Conservation (phyloP, 495 filamentous ascomycete species). For the Lasiosphaeria hispida region DNA sequence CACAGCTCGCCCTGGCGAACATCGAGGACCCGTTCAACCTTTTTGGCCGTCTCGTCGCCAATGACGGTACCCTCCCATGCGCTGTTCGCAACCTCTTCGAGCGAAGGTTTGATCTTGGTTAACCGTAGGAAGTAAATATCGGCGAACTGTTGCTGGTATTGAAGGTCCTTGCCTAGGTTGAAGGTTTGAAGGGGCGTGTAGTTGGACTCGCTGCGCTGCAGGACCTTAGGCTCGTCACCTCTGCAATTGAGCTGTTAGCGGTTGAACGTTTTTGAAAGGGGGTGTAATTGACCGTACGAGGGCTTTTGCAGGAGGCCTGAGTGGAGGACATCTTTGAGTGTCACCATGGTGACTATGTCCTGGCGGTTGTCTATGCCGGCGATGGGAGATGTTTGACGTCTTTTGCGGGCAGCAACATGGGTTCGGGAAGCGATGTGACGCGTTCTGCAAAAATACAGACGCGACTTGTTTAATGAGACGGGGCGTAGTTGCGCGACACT, state of each 20-base stretch:
- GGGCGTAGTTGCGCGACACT: too few relatives aligned
- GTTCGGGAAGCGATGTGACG: neutral
- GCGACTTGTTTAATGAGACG: constrained; percentile 5
- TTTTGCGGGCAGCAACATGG: too few relatives aligned
- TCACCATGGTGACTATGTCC: constrained; percentile 24
- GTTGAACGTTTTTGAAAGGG: neutral
- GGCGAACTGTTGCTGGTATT: constrained; percentile 93
- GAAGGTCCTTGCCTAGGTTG: constrained; percentile 64
- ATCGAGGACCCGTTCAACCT: constrained; percentile 84
- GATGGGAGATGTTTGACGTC: neutral
- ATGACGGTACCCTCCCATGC: constrained; percentile 80
- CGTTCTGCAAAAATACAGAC: constrained; percentile 1
- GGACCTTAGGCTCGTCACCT: constrained; percentile 32
- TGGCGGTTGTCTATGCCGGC: neutral
- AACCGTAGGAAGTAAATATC: constrained; percentile 97
- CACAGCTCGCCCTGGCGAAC: constrained; percentile 94
- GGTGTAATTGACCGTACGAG: constrained; percentile 18
- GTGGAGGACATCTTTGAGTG: constrained; percentile 29
- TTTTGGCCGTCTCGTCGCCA: constrained; percentile 68
- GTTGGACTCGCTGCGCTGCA: constrained; percentile 52
- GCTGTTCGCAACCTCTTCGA: constrained; percentile 68
- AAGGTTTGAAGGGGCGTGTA: constrained; percentile 79
- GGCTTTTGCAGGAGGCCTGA: constrained; percentile 31
- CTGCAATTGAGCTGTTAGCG: constrained; percentile 30
- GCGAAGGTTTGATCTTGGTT: constrained; percentile 78